A percentile compares a stretch with the other conserved stretches of the same genome.
phyloP scores from a whole-genome alignment of 2,329 filamentous ascomycete species.

The Penicillium sp. region DNA sequence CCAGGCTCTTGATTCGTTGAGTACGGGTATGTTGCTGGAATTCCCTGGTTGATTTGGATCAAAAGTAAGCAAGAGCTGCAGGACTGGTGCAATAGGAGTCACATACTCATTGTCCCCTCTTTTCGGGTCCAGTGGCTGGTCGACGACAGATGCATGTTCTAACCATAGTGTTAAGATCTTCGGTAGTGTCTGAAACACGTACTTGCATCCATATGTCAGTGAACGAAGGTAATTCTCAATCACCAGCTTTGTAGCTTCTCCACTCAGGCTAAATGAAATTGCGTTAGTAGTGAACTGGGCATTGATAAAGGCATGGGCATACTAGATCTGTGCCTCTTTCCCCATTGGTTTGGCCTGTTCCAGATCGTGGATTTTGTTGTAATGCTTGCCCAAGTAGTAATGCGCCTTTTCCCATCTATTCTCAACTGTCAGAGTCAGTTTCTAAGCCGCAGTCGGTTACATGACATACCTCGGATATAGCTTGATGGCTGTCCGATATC shows the following conservation, averaged over 20 bases:
- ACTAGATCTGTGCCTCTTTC: constrained; percentile 74
- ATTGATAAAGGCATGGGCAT: constrained; percentile 16
- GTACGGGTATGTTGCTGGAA: constrained; percentile 51
- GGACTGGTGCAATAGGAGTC: not conserved
- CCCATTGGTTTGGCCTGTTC: constrained; percentile 75
- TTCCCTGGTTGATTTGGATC: constrained; percentile 31
- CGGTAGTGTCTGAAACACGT: constrained; percentile 91
- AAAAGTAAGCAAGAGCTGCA: not conserved
- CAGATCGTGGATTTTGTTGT: constrained; percentile 92
- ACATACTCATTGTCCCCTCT: constrained; percentile 50
- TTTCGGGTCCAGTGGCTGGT: constrained; percentile 59
- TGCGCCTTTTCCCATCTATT: constrained; percentile 90
- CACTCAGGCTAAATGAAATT: constrained; percentile 59
- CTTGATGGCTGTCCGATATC: constrained; percentile 74
- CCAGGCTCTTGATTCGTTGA: constrained; percentile 65
- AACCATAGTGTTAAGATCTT: constrained; percentile 92
- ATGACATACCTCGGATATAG: constrained; percentile 32
- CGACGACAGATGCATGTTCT: constrained; percentile 77
- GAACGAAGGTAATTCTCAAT: constrained; percentile 93
- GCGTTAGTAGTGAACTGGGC: constrained; percentile 17
- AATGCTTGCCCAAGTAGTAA: constrained; percentile 94
- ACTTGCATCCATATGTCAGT: constrained; percentile 86
- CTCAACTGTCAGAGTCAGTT: not conserved
- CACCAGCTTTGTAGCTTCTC: constrained; percentile 83
- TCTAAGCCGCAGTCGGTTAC: constrained; percentile 24